phyloP scores from a whole-genome alignment of 116 monocot species.

The Papilionanthe hybrid region DNA sequence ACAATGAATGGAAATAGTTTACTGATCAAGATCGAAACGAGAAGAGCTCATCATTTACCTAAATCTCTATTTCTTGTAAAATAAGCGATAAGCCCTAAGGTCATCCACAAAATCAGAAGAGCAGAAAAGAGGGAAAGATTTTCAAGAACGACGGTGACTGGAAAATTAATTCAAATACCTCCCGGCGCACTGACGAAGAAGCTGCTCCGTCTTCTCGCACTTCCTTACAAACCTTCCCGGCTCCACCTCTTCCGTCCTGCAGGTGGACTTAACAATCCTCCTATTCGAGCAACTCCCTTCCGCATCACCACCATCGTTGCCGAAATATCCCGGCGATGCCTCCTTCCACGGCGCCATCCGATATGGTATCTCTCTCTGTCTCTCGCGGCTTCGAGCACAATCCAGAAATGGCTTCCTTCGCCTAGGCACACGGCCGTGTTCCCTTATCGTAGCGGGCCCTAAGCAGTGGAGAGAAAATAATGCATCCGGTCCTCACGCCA shows the following conservation, averaged over 20 bases:
- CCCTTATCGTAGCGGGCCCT: too few species aligned
- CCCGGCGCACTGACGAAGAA: constrained; percentile 65
- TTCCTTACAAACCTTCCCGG: constrained; percentile 69
- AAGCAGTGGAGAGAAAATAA: too few species aligned
- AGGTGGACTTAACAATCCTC: constrained; percentile 49
- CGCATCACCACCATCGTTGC: neutral
- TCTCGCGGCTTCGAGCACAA: neutral
- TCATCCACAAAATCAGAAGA: neutral
- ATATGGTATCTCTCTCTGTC: neutral
- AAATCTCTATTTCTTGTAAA: neutral
- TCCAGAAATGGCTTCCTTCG: too few species aligned
- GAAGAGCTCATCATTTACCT: neutral
- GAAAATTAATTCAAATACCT: constrained; percentile 20
- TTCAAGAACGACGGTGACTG: neutral
- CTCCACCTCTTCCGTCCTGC: constrained; percentile 87
- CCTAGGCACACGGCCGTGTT: too few species aligned
- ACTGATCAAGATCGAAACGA: too few species aligned
- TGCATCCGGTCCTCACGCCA: too few species aligned
- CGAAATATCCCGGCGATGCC: neutral
- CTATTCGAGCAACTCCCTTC: constrained; percentile 46
- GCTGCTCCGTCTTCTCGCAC: constrained; percentile 76
- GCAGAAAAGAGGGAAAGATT: neutral
- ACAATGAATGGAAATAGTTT: too few species aligned
- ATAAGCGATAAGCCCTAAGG: neutral
- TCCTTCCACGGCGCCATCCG: neutral